These are phyloP conservation scores for Calocera viscosa DNA, from an alignment of 768 basidiomycete species.

Conservation along the genomic window DNA sequence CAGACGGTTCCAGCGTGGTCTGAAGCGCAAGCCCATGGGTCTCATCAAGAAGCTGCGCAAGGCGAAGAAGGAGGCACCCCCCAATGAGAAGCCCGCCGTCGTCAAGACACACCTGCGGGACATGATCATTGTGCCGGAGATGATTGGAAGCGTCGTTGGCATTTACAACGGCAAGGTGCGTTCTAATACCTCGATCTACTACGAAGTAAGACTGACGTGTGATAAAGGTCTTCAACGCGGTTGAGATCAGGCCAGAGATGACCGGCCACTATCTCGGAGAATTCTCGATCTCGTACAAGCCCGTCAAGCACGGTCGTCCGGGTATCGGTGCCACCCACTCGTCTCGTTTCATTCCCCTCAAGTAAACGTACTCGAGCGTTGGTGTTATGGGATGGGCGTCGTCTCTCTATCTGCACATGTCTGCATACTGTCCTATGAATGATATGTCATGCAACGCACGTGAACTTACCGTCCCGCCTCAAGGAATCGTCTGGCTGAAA, in stretches of 20 bases:
- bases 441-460: neutral
- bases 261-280: slow-evolving; percentile 98
- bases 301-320: slow-evolving; percentile 99
- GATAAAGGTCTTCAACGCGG: slow-evolving; percentile 74
- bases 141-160: slow-evolving; percentile 96
- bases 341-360: slow-evolving; percentile 66
- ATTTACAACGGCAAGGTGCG: slow-evolving; percentile 95
- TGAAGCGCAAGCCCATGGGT: slow-evolving; percentile 96
- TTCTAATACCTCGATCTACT: slow-evolving; percentile 9
- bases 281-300: slow-evolving; percentile 93
- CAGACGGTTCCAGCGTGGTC: slow-evolving; percentile 95
- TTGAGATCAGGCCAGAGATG: slow-evolving; percentile 99
- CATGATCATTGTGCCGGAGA: slow-evolving; percentile 99
- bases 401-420: slow-evolving; percentile 4
- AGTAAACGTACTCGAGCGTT: slow-evolving; percentile 42
- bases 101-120: slow-evolving; percentile 99
- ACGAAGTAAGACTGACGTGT: slow-evolving; percentile 1
- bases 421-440: slow-evolving; percentile 4
- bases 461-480: too few species aligned
- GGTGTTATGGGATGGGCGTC: slow-evolving; percentile 6
- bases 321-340: slow-evolving; percentile 91
- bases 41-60: slow-evolving; percentile 99
- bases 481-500: too few species aligned
- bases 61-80: slow-evolving; percentile 98
- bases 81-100: slow-evolving; percentile 96